Evolutionary conservation across 176 grass and related monocot genomes (phyloP).

Genomic region (Carex littledalei): DNA sequence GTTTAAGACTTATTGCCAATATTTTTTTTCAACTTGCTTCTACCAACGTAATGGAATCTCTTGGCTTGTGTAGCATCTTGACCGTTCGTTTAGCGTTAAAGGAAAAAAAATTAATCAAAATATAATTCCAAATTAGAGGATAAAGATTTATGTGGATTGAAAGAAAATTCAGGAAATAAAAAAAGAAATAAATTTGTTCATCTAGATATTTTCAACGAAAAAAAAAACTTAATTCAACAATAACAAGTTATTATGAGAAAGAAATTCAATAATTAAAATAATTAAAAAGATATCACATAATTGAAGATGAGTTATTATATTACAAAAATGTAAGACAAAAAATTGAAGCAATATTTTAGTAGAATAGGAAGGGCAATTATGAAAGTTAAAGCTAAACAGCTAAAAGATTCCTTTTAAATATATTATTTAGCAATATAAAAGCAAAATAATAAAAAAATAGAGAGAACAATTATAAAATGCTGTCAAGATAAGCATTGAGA

Average conservation of each 20-base stretch:
- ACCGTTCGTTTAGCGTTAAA: too few relatives aligned
- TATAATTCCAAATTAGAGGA: too few relatives aligned
- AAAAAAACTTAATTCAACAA: not conserved
- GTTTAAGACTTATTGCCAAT: not conserved
- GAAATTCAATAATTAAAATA: not conserved
- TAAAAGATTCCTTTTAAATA: constrained; percentile 23
- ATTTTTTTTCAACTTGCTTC: not conserved
- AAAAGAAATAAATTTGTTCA: not conserved
- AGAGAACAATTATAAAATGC: constrained; percentile 18
- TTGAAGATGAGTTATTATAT: not conserved
- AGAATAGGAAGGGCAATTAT: not conserved
- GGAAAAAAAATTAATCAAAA: too few relatives aligned
- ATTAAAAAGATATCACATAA: not conserved
- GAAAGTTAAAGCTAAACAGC: constrained; percentile 21
- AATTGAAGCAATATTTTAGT: constrained; percentile 4
- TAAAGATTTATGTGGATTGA: too few relatives aligned
- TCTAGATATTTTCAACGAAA: too few relatives aligned
- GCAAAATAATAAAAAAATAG: constrained; percentile 3
- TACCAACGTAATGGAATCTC: not conserved
- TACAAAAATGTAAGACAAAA: not conserved
- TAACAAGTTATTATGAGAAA: not conserved
- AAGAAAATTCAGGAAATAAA: not conserved
- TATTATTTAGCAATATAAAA: constrained; percentile 1
- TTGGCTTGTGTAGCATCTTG: not conserved
- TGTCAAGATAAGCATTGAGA: constrained; percentile 39